Evolutionary conservation across 2,329 filamentous ascomycete species (phyloP).

Genomic region (Acephala macrosclerotiorum): DNA sequence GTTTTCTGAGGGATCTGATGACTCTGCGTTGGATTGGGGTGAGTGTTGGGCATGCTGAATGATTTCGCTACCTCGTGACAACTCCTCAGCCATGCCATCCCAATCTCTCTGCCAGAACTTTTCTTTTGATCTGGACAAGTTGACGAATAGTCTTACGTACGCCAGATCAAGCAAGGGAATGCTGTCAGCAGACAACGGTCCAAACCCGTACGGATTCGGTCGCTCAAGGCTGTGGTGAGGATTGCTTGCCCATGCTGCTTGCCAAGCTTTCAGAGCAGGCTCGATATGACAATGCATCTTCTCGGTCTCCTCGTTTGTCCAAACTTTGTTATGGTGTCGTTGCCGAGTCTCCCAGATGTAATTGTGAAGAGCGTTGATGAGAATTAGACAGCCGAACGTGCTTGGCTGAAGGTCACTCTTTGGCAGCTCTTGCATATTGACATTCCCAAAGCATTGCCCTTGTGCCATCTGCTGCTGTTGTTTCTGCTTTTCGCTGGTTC

Average conservation of each 20-base stretch:
- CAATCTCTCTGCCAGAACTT: slow-evolving; percentile 95
- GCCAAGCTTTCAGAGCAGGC: slow-evolving; percentile 92
- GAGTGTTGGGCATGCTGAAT: slow-evolving; percentile 75
- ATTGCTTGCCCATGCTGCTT: slow-evolving; percentile 88
- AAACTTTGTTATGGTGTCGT: slow-evolving; percentile 84
- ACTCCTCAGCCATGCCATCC: slow-evolving; percentile 87
- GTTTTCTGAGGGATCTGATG: slow-evolving; percentile 51
- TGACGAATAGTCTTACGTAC: slow-evolving; percentile 91
- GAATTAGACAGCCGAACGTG: slow-evolving; percentile 87
- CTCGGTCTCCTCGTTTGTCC: slow-evolving; percentile 92
- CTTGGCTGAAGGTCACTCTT: slow-evolving; percentile 78
- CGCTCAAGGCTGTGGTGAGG: slow-evolving; percentile 84
- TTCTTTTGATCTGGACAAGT: slow-evolving; percentile 90
- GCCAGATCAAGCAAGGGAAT: slow-evolving; percentile 91
- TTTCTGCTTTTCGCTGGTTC: slow-evolving; percentile 72
- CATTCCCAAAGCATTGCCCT: slow-evolving; percentile 53
- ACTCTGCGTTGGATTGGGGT: slow-evolving; percentile 53
- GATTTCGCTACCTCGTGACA: slow-evolving; percentile 79
- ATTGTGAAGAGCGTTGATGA: slow-evolving; percentile 96
- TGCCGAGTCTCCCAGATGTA: slow-evolving; percentile 98
- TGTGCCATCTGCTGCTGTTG: slow-evolving; percentile 57
- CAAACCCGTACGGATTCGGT: slow-evolving; percentile 82
- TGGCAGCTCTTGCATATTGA: slow-evolving; percentile 56
- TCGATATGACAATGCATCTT: slow-evolving; percentile 97
- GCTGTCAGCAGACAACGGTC: slow-evolving; percentile 86